A percentile compares a stretch with the other conserved stretches of the same genome.
Conservation (phyloP, 1,139 yeast genomes). For the Nakaseomyces kungkrabaensis region DNA sequence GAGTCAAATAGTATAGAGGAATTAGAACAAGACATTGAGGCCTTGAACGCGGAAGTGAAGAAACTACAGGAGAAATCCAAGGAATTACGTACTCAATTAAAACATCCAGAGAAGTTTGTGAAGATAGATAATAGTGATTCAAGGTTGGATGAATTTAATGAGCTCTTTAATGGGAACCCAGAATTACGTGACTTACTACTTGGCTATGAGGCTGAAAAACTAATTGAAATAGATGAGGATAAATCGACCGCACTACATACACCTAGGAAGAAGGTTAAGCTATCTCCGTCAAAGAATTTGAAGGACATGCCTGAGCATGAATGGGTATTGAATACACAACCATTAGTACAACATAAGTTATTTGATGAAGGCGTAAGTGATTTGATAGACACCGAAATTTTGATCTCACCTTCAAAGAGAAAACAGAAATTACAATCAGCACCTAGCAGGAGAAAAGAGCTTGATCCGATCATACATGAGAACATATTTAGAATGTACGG, state of each 20-base stretch:
- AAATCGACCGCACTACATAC: not conserved
- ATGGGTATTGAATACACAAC: conserved; percentile 20
- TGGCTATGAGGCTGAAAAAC: conserved; percentile 1
- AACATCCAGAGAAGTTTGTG: not conserved
- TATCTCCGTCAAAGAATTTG: not conserved
- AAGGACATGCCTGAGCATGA: conserved; percentile 13
- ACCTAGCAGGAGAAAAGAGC: not conserved
- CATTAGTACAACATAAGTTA: conserved; percentile 26
- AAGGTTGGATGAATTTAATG: conserved; percentile 14
- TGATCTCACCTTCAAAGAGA: conserved; percentile 21
- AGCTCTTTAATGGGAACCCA: conserved; percentile 17
- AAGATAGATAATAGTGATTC: conserved; percentile 7
- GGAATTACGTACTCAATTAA: conserved; percentile 4
- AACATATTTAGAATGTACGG: conserved; percentile 37
- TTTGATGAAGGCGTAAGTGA: conserved; percentile 29
- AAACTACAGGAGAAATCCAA: conserved; percentile 9
- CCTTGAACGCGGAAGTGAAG: conserved; percentile 17
- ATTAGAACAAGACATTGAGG: conserved; percentile 24
- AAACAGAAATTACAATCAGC: conserved; percentile 2
- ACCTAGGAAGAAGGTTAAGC: conserved; percentile 5
- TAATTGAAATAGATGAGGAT: not conserved
- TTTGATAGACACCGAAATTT: conserved; percentile 20
- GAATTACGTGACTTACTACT: conserved; percentile 14
- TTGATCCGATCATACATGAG: conserved; percentile 23
- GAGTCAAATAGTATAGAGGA: conserved; percentile 12